Percentiles rank a stretch among this genome's conserved stretches.
Evolutionary conservation across 129 eudicot genomes (phyloP).

Genomic region (Daucus carota): DH1_v3.0 NC_030381.2:49332501-49333000

Average conservation of each 20-base stretch:
- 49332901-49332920: conserved; percentile 66
- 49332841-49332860: conserved; percentile 62
- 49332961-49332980: conserved; percentile 62
- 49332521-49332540: conserved; percentile 25
- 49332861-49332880: conserved; percentile 42
- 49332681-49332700: conserved; percentile 28
- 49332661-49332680: conserved; percentile 31
- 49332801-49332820: conserved; percentile 86
- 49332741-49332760: conserved; percentile 67
- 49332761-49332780: conserved; percentile 84
- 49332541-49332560: conserved; percentile 33
- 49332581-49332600: conserved; percentile 18
- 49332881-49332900: conserved; percentile 48
- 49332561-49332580: neutral
- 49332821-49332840: conserved; percentile 68
- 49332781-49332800: conserved; percentile 68
- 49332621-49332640: neutral
- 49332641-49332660: conserved; percentile 33
- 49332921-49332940: conserved; percentile 63
- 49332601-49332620: conserved; percentile 1
- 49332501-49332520: conserved; percentile 45
- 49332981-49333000: conserved; percentile 65
- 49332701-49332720: conserved; percentile 51
- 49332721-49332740: conserved; percentile 49
- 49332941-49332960: conserved; percentile 69